Base-by-base conservation (phyloP, 83 land plant species). In the Isoetes engelmannii region DNA sequence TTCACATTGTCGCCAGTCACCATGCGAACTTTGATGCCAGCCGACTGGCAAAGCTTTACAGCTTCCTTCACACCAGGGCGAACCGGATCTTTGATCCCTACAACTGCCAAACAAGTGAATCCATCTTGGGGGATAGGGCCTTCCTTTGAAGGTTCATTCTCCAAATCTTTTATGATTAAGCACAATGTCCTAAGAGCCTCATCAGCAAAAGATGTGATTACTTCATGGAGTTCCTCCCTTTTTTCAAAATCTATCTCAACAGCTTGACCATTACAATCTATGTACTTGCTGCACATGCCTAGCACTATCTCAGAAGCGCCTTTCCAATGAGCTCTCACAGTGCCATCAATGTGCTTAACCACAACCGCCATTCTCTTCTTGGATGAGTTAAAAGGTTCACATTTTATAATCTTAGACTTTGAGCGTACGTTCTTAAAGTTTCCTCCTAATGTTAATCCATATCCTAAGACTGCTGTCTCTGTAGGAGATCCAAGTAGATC, bases 1-100 rank as follows among this genome's bases (percentile, higher is more conserved):
- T 77, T 80, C n/a, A 85, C 79, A 73, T 91, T 87, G 65, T 92
- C 97, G 48, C 97, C 97, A 17, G 94, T 92, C 15, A 92, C 87
- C 97, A 92, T 92, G 58, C 89, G 65, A 37, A 92, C 91, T 41
- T 67, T 70, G 67, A 92, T 83, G 48, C 95, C 95, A 72, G 95
- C 85, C 53, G 83, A 65, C 66, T 71, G 77, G 70, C 91, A 92
- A 20, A 88, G 69, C 77, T 82, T 81, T 57, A 89, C 87, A 63
- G 89, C 86, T 49, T 84, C 86, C 72, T 83, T 87, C 7, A 86
- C 92, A 48, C 89, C 91, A n/a, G 88, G 90, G 15, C 94, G 87
- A 12, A 88, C 81, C 17, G 88, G 89, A 70, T 92, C 95, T 73
- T 88, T 84, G 75, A 92, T 92, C 28, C 95, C 97, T 9, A 92